Percentiles rank a stretch among this genome's conserved stretches.
These are phyloP conservation scores for Mucor ambiguus DNA, from an alignment of 371 early-diverging fungal species.

Conservation along the genomic window DNA sequence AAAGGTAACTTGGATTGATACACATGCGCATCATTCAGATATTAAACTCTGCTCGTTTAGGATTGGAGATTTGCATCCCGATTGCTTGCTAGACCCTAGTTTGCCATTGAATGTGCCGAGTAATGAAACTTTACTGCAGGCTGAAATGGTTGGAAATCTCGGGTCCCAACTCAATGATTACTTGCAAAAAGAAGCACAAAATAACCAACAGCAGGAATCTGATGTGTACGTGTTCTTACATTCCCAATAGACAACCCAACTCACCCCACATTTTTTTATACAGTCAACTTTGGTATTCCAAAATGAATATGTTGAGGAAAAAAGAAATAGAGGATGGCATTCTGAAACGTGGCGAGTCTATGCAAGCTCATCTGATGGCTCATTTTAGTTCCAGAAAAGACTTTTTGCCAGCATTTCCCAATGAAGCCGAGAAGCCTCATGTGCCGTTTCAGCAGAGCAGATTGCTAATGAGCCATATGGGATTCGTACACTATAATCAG, in stretches of 20 bases:
- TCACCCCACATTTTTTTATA: background rate
- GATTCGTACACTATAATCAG: constrained; percentile 71
- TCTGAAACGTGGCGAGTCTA: constrained; percentile 26
- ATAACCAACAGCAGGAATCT: constrained; percentile 39
- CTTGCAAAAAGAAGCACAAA: constrained; percentile 54
- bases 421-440: constrained; percentile 55
- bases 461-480: constrained; percentile 73
- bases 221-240: constrained; percentile 33
- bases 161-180: constrained; percentile 54
- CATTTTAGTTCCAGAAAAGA: constrained; percentile 60
- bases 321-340: constrained; percentile 19
- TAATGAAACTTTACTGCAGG: constrained; percentile 34
- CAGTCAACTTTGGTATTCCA: constrained; percentile 48
- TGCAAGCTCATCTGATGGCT: constrained; percentile 37
- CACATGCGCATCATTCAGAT: background rate
- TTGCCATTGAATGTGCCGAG: constrained; percentile 55
- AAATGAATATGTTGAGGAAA: constrained; percentile 47
- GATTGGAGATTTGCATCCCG: constrained; percentile 66
- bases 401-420: constrained; percentile 55
- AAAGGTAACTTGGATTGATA: constrained; percentile 5
- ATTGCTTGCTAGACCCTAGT: constrained; percentile 58
- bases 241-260: background rate
- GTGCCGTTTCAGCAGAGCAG: constrained; percentile 70
- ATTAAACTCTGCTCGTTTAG: constrained; percentile 16
- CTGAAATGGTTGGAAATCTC: constrained; percentile 39